These are phyloP conservation scores for Cryptococcus sp. DNA, from an alignment of 1,284 basidiomycete genomes.

Conservation along the genomic window DNA sequence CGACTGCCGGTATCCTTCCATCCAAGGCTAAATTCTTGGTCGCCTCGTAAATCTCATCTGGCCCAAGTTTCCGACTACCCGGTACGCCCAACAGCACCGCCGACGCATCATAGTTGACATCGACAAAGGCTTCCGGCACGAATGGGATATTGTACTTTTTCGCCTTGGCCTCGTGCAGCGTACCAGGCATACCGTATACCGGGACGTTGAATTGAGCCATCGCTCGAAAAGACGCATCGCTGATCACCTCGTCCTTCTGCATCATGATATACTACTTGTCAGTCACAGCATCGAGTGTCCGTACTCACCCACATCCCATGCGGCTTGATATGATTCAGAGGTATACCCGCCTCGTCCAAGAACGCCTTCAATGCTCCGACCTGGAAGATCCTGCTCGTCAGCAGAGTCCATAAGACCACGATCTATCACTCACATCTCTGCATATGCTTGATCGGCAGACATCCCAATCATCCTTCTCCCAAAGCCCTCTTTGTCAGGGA, in stretches of 20 bases:
- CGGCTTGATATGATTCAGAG: conserved; percentile 34
- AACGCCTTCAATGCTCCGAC: conserved; percentile 37
- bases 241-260: conserved; percentile 27
- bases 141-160: conserved; percentile 35
- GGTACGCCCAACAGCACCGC: conserved; percentile 35
- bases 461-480: conserved; percentile 18
- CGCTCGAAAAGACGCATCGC: conserved; percentile 32
- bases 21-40: conserved; percentile 13
- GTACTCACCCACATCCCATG: conserved; percentile 28
- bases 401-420: neutral
- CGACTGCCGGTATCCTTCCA: conserved; percentile 20
- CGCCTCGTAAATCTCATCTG: conserved; percentile 21
- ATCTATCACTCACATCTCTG: conserved; percentile 18
- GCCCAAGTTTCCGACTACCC: conserved; percentile 18
- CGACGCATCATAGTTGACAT: conserved; percentile 30
- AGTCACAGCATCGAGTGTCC: conserved; percentile 3
- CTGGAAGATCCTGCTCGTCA: conserved; percentile 25
- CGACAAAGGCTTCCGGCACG: conserved; percentile 36
- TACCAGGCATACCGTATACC: conserved; percentile 38
- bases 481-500: conserved; percentile 25
- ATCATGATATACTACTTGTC: conserved; percentile 30
- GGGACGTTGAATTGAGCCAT: conserved; percentile 36
- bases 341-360: conserved; percentile 31
- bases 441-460: conserved; percentile 22
- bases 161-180: conserved; percentile 35